These are phyloP conservation scores for Blastobotrys muscicola DNA, from an alignment of 805 yeast species.

Conservation along the genomic window DNA sequence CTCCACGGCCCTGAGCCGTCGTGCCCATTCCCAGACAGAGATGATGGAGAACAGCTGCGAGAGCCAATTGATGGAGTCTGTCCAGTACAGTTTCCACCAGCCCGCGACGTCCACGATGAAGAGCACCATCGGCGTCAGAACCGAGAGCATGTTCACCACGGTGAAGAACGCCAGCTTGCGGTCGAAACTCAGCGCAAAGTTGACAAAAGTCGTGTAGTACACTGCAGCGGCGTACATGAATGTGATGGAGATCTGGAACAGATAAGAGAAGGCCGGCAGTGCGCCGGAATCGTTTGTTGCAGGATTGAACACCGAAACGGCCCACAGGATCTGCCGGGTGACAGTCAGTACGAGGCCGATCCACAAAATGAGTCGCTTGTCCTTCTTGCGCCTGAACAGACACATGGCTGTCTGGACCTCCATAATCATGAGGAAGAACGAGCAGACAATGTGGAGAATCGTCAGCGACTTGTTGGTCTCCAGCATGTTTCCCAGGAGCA, in stretches of 20 bases:
- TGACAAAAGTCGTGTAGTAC: constrained; percentile 44
- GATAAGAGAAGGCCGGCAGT: constrained; percentile 63
- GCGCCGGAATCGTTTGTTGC: constrained; percentile 26
- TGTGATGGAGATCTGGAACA: constrained; percentile 62
- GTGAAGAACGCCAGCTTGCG: constrained; percentile 46
- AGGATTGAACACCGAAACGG: constrained; percentile 42
- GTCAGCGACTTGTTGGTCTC: constrained; percentile 39
- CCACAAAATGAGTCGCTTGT: constrained; percentile 51
- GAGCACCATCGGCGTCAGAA: constrained; percentile 54
- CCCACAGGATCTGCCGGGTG: constrained; percentile 61
- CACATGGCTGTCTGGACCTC: constrained; percentile 68
- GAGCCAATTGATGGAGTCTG: constrained; percentile 64
- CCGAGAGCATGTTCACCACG: constrained; percentile 42
- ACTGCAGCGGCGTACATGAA: constrained; percentile 59
- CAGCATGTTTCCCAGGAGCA: constrained; percentile 36
- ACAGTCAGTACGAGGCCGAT: constrained; percentile 47
- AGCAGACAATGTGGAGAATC: constrained; percentile 46
- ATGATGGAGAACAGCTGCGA: constrained; percentile 64
- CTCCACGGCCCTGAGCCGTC: constrained; percentile 49
- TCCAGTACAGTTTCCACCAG: constrained; percentile 63
- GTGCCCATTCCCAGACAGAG: constrained; percentile 81
- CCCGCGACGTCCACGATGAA: constrained; percentile 70
- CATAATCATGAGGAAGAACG: constrained; percentile 43
- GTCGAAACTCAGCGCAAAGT: constrained; percentile 42
- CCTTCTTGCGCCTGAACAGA: constrained; percentile 55